These are phyloP conservation scores for Lactarius pseudohatsudake DNA, from an alignment of 768 basidiomycete species.

Conservation along the genomic window DNA sequence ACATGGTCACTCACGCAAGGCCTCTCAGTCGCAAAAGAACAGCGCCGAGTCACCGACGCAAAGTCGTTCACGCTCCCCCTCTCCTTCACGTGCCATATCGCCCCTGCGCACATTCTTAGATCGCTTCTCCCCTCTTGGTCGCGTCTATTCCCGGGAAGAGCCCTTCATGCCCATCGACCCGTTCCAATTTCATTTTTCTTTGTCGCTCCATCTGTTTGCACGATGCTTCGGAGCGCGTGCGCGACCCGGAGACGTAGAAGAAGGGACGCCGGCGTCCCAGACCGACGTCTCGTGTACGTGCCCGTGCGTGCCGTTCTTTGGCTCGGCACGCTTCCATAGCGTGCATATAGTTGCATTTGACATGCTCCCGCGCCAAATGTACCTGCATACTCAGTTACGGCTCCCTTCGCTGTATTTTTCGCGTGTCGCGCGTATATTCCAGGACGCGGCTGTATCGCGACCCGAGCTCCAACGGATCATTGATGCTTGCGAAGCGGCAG, in stretches of 20 bases:
- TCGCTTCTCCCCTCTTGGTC: conserved; percentile 52
- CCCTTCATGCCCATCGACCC: conserved; percentile 41
- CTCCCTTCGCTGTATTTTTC: conserved; percentile 81
- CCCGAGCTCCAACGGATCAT: conserved; percentile 59
- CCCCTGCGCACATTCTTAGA: conserved; percentile 56
- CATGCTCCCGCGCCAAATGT: conserved; percentile 44
- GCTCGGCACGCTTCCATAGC: conserved; percentile 25
- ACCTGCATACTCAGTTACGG: conserved; percentile 53
- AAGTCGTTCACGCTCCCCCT: conserved; percentile 37
- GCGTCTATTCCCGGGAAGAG: conserved; percentile 45
- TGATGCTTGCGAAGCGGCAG: conserved; percentile 32
- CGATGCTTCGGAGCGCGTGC: conserved; percentile 15
- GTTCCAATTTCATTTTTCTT: conserved; percentile 33
- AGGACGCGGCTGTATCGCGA: conserved; percentile 74
- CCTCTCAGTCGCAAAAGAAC: conserved; percentile 27
- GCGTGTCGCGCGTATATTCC: conserved; percentile 72
- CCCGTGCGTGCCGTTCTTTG: conserved; percentile 27
- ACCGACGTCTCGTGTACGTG: conserved; percentile 12
- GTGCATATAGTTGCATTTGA: conserved; percentile 37
- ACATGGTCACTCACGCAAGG: conserved; percentile 29
- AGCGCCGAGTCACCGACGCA: conserved; percentile 35
- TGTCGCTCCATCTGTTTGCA: conserved; percentile 17
- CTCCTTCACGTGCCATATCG: conserved; percentile 48
- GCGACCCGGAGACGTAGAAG: conserved; percentile 10
- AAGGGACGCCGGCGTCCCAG: background rate